These are phyloP conservation scores for Coemansia sp. DNA, from an alignment of 192 early-diverging fungal genomes.

Conservation along the genomic window DNA sequence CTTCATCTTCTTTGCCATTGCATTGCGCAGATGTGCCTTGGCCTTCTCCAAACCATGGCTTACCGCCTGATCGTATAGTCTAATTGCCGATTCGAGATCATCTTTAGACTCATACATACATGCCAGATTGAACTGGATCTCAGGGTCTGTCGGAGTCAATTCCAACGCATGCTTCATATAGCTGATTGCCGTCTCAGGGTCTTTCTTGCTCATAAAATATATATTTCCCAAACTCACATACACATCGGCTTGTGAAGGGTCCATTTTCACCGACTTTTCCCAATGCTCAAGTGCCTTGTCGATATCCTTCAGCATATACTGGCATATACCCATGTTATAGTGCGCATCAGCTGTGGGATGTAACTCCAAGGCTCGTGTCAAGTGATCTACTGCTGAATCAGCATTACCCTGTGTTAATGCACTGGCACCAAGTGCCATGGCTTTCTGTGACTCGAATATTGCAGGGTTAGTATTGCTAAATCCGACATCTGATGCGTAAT, in stretches of 20 bases:
- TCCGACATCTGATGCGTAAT: conserved; percentile 14
- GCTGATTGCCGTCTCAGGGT: conserved; percentile 47
- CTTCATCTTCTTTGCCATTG: conserved; percentile 39
- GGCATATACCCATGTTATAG: conserved; percentile 38
- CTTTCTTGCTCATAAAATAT: conserved; percentile 54
- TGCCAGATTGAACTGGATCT: conserved; percentile 65
- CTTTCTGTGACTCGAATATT: conserved; percentile 17
- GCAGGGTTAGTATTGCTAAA: not conserved
- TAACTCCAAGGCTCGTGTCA: conserved; percentile 4
- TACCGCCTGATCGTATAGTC: conserved; percentile 56
- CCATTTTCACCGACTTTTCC: conserved; percentile 56
- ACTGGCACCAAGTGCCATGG: conserved; percentile 10
- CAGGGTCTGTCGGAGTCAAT: conserved; percentile 65
- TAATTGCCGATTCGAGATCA: conserved; percentile 58
- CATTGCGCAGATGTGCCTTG: conserved; percentile 59
- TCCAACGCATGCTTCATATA: conserved; percentile 60
- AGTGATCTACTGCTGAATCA: conserved; percentile 1
- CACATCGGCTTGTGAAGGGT: conserved; percentile 60
- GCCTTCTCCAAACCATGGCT: conserved; percentile 57
- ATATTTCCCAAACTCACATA: conserved; percentile 71
- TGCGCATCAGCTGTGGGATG: conserved; percentile 22
- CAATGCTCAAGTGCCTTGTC: conserved; percentile 60
- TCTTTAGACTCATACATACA: conserved; percentile 63
- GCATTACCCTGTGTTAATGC: conserved; percentile 17
- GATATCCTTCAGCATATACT: conserved; percentile 52